Evolutionary conservation across 441 rosid genomes (phyloP).

Genomic region (Omphalea diandra): DNA sequence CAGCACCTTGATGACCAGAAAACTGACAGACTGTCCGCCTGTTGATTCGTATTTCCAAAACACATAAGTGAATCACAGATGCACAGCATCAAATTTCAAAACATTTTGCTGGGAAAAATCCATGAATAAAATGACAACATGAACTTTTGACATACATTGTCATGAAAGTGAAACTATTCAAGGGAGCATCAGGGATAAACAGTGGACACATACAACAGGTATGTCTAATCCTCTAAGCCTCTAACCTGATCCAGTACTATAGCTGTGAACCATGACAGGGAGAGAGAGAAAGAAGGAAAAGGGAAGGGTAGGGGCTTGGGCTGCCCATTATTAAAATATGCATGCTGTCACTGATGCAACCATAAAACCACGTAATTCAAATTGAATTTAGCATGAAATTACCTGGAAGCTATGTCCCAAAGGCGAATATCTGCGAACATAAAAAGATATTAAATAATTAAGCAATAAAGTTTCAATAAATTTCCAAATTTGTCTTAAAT

Average conservation of each 20-base stretch:
- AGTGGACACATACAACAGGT: constrained; percentile 1
- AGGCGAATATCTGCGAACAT: constrained; percentile 79
- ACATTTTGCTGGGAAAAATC: not conserved
- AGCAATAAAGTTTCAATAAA: not conserved
- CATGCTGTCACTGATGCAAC: too few species aligned
- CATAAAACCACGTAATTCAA: not conserved
- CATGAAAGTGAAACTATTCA: not conserved
- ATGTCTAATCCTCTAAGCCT: not conserved
- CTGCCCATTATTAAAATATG: too few species aligned
- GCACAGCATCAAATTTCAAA: not conserved
- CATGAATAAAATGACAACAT: not conserved
- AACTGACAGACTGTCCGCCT: constrained; percentile 88
- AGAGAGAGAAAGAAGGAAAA: too few species aligned
- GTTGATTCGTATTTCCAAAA: constrained; percentile 29
- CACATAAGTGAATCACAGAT: constrained; percentile 12
- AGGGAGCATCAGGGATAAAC: not conserved
- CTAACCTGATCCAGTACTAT: not conserved
- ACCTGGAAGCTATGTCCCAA: constrained; percentile 95
- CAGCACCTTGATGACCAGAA: constrained; percentile 96
- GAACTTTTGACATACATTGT: not conserved
- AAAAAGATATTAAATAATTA: not conserved
- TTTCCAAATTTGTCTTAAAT: not conserved
- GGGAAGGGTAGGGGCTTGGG: too few species aligned
- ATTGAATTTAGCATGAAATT: constrained; percentile 11
- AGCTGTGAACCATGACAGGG: too few species aligned